Evolutionary conservation across 1,284 basidiomycete genomes (phyloP), one percentile per base, ranked within the genome.

Genomic region (Laetiporus sulphureus): DNA sequence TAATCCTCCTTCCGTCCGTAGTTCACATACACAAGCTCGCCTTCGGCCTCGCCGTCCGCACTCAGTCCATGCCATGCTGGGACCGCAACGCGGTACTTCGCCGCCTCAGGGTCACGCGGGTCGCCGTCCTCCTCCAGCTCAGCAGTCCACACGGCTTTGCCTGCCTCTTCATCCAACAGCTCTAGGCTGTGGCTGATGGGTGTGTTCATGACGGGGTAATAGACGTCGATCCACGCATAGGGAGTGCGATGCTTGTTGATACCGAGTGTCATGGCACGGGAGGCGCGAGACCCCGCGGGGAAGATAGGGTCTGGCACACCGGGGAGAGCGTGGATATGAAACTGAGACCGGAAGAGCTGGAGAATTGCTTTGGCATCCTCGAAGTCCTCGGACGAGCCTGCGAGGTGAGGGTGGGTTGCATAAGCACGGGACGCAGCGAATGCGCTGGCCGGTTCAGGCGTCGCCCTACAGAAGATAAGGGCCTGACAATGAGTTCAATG

Each of bases 121-220:
- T 85, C 79, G 2, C 74, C 80, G 45, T 79, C 75, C 56, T 89
- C 85, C n/a, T 70, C 68, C 1, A 89, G 62, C 53, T 83, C 70
- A 10, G 83, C 91, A 27, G 67, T 68, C 80, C 84, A 91, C 5
- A 74, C 62, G n/a, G 72, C 56, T n/a, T 61, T 29, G 15, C 77
- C 79, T n/a, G n/a, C n/a, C 34, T 77, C 65, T 4, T 67, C 64
- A 25, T 64, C 72, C 18, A 88, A 57, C 27, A 90, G 76, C 41
- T 79, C 69, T 2, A 90, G 61, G 40, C 68, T 71, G 41, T 74
- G 73, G 41, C 81, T 73, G 5, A 83, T 66, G 3, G 86, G 79
- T 1, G 77, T 84, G 61, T 92, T 89, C 66, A 93, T 66, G 29
- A 91, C 67, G 0, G 92, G 90, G 60, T 83, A 91, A 63, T 93